phyloP scores from a whole-genome alignment of 495 filamentous ascomycete species.

The Cenococcum geophilum region DNA sequence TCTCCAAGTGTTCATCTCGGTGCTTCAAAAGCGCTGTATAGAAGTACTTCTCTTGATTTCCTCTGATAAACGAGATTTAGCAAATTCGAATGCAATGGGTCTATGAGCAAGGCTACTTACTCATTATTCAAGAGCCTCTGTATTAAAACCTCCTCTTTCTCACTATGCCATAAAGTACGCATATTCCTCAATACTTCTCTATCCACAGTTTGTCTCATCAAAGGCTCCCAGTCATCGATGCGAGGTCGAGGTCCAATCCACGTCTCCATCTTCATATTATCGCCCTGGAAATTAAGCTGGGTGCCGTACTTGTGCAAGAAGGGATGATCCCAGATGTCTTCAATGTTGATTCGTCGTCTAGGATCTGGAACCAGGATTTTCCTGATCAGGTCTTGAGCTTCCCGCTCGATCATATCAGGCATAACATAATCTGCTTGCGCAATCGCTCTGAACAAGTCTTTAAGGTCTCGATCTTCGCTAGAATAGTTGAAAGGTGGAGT shows the following conservation, averaged over 20 bases:
- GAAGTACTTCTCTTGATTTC: constrained; percentile 84
- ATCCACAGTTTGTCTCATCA: constrained; percentile 58
- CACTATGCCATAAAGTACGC: constrained; percentile 80
- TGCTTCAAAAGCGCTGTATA: constrained; percentile 79
- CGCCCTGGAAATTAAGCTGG: constrained; percentile 32
- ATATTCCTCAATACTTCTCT: constrained; percentile 74
- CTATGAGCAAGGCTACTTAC: constrained; percentile 46
- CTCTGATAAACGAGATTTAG: constrained; percentile 42
- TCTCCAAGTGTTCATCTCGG: constrained; percentile 73
- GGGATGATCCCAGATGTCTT: constrained; percentile 76
- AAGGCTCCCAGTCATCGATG: constrained; percentile 48
- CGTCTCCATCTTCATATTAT: constrained; percentile 41
- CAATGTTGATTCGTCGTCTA: constrained; percentile 65
- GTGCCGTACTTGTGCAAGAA: constrained; percentile 71
- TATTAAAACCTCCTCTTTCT: constrained; percentile 63
- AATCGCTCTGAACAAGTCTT: constrained; percentile 58
- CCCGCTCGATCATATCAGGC: constrained; percentile 56
- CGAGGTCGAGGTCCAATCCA: constrained; percentile 52
- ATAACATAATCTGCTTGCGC: constrained; percentile 66
- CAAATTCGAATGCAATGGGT: neutral
- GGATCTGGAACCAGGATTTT: constrained; percentile 71
- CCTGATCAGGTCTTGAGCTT: constrained; percentile 72
- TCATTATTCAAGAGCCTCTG: constrained; percentile 58
- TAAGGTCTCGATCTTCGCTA: constrained; percentile 53
- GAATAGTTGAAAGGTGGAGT: constrained; percentile 63